Conservation (phyloP, 2,329 filamentous ascomycete species). For the Venturia asperata region DNA sequence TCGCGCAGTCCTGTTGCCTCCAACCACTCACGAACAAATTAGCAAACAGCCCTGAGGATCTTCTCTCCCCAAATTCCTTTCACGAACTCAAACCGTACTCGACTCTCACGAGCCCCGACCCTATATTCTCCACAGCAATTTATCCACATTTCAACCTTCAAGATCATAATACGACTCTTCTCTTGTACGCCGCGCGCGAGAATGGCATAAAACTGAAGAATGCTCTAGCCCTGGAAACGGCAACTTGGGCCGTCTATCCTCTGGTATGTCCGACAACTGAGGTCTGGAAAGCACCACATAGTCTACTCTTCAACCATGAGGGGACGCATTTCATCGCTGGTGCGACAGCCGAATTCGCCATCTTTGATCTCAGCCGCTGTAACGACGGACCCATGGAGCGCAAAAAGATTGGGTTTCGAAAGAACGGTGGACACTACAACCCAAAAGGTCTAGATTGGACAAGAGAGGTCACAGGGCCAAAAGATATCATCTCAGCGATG, state of each 20-base stretch:
- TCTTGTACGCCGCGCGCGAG: constrained; percentile 47
- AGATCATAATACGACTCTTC: constrained; percentile 42
- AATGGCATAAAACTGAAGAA: constrained; percentile 52
- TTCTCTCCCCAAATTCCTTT: constrained; percentile 40
- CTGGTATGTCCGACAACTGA: constrained; percentile 50
- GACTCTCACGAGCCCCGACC: constrained; percentile 39
- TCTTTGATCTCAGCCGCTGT: constrained; percentile 25
- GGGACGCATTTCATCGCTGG: constrained; percentile 51
- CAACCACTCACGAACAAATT: constrained; percentile 19
- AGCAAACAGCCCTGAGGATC: background rate
- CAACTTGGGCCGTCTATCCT: constrained; percentile 46
- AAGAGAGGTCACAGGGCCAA: constrained; percentile 46
- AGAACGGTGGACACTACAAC: constrained; percentile 10
- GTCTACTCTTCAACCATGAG: constrained; percentile 45
- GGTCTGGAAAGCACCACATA: constrained; percentile 48
- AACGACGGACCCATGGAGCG: constrained; percentile 13
- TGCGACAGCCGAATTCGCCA: constrained; percentile 45
- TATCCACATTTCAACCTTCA: constrained; percentile 50
- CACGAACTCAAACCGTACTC: constrained; percentile 45
- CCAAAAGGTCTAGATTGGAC: constrained; percentile 25
- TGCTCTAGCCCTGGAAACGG: constrained; percentile 39
- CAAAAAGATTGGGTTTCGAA: background rate
- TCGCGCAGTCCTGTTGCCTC: constrained; percentile 23
- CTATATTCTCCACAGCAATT: constrained; percentile 47
- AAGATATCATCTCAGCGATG: constrained; percentile 42